Base-by-base conservation (phyloP, 441 rosid species). In the Aleurites moluccanus region DNA sequence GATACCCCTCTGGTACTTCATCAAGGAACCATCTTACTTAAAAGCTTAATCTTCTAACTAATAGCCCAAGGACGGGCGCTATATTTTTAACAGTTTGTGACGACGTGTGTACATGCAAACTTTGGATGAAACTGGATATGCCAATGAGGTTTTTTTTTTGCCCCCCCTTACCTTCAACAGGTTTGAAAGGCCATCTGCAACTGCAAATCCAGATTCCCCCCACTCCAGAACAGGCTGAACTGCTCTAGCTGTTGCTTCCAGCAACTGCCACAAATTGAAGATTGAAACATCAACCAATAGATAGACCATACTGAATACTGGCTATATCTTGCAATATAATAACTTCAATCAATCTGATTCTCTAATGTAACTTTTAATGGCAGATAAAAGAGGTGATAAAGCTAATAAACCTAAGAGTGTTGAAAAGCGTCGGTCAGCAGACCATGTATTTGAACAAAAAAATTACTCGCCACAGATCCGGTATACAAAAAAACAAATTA, bases 221-320 rank as follows among this genome's bases (percentile, higher is more conserved):
- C 98, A 96, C 68, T 88, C 83, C 78, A 92, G 81, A 69, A 93
- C 90, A 0, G 91, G 91, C 73, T 86, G 89, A 78, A 96, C 88
- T 76, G 98, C 99, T 84, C 98, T 88, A 64, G 99, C 97, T 2
- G 97, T 96, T 53, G 98, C 98, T 89, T 96, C 99, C 67, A 96
- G 88, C 82, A 93, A 86, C 99, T 96, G 90, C 76, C 74, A 64
- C 68, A 81, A 75, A 72, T 70, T 40, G 49, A 49, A 64, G 30
- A 69, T 40, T 15, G 27, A 49, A 73, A 42, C 44, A 30, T 49
- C 45, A 55, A 47, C 33, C 16, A 64, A 69, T n/a, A 25, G 67
- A 63, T 56, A 28, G 28, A 66, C 44, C 56, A 50, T 63, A 21
- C 28, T 23, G 67, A 61, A 3, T 23, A 33, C 10, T 11, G 52